phyloP scores from a whole-genome alignment of 2,329 filamentous ascomycete genomes.

The Penicillium sp. region DNA sequence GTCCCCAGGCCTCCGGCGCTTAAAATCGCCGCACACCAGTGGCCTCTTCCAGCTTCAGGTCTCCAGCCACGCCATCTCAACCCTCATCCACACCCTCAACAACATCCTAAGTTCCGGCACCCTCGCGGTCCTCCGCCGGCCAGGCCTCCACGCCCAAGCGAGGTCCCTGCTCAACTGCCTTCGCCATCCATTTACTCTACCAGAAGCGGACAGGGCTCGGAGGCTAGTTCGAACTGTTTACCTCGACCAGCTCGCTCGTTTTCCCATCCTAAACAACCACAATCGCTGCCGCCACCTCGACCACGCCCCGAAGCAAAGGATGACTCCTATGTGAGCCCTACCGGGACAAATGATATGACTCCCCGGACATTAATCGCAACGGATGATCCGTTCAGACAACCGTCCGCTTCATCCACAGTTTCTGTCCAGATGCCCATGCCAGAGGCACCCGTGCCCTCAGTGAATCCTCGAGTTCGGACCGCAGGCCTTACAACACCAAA shows the following conservation, averaged over 20 bases:
- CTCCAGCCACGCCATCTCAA: conserved; percentile 22
- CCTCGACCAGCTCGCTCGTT: conserved; percentile 25
- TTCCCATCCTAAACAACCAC: conserved; percentile 25
- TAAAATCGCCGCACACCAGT: conserved; percentile 33
- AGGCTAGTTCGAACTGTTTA: conserved; percentile 23
- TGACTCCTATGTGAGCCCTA: conserved; percentile 18
- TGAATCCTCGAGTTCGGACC: conserved; percentile 25
- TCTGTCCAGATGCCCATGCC: conserved; percentile 26
- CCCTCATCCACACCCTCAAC: conserved; percentile 27
- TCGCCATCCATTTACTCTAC: conserved; percentile 38
- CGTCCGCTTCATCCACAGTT: conserved; percentile 26
- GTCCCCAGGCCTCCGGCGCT: conserved; percentile 14
- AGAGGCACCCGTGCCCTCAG: conserved; percentile 16
- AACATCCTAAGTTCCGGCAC: conserved; percentile 26
- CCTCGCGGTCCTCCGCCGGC: conserved; percentile 39
- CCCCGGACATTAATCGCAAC: conserved; percentile 27
- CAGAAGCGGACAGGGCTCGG: conserved; percentile 24
- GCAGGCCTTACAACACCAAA: conserved; percentile 31
- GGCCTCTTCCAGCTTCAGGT: conserved; percentile 41
- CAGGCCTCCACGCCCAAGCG: conserved; percentile 40
- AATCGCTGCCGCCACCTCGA: conserved; percentile 4
- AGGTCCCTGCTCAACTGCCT: conserved; percentile 24
- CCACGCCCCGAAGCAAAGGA: conserved; percentile 17
- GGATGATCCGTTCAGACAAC: conserved; percentile 29
- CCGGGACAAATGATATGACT: conserved; percentile 22